Base-by-base conservation (phyloP, 2,329 filamentous ascomycete genomes). In the Helicocarpus griseus region DNA sequence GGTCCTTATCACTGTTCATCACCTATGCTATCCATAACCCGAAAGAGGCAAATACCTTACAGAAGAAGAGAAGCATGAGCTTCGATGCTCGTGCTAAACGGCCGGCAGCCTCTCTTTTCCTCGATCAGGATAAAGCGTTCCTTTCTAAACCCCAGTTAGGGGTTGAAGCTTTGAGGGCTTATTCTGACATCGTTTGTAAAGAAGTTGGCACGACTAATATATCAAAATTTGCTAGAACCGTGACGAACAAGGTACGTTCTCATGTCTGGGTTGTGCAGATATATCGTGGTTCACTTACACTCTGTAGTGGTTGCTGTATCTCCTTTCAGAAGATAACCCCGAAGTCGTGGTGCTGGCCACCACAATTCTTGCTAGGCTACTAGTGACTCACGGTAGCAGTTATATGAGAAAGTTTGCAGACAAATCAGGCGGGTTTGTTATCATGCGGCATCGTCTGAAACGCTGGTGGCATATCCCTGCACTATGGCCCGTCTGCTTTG, bases 211-310 rank as follows among this genome's bases (percentile, higher is more conserved):
- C 78, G 8, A 74, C 74, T 13, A 82, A 85, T 55, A 86, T 95
- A 51, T 82, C 84, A 63, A 93, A 89, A 60, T 97, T 98, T 73
- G 88, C 89, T 4, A 87, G 86, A 63, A 94, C 91, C 1, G 91
- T 98, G 7, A 96, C 91, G 21, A 95, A 95, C 60, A 95, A 95
- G 78, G 87, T 89, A 73, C 68, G 55, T 49, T 49, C 64, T 73
- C 64, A 69, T 59, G 49, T 13, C 46, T 45, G 43, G n/a, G 21
- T 29, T 26, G 26, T 26, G 9, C 17, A 22, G 26, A 6, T 53
- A 36, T 19, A 58, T 39, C 19, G 21, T 40, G 6, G 14, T 41
- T 49, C 24, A 8, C 56, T 35, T 57, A 51, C 14, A 35, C 17
- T 59, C 55, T 51, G 41, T 58, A 91, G 85, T 96, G 90, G 90